Base-by-base conservation (phyloP, 2,329 filamentous ascomycete species). In the Alternaria angustiovoidea region DNA sequence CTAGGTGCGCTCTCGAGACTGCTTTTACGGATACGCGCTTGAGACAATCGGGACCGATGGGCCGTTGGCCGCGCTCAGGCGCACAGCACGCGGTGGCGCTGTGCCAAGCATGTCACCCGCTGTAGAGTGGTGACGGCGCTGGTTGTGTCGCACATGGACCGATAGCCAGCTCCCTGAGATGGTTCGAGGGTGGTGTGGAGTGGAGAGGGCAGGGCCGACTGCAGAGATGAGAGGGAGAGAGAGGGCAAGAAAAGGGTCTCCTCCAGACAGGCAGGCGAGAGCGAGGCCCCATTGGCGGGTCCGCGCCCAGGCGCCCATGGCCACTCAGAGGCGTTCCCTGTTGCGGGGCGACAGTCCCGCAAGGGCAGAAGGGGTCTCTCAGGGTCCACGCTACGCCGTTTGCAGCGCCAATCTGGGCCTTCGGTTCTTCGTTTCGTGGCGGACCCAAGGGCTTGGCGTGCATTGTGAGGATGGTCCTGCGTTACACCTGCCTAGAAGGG, bases 321-420 rank as follows among this genome's bases (percentile, higher is more conserved):
- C 43, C 28, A 59, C 8, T 18, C 51, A 38, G 22, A 44, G 24
- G 44, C 54, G 44, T 44, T 36, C 7, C 26, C n/a, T 22, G 38
- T 22, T 28, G 57, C 38, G 51, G 36, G 36, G 32, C 44, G 38
- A 49, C 11, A 20, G 16, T 41, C 44, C 52, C 57, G 51, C 53
- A 28, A 18, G 16, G n/a, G 34, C 16, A 12, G 14, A 48, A 34
- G 28, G 30, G 30, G 30, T 36, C 30, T 22, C 7, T 44, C 41
- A 60, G 57, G 57, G 57, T 60, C 57, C 52, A 60, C 48, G 41
- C 53, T 57, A 51, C 39, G 18, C 46, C 8, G 18, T 11, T 32
- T 57, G 46, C 20, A 39, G 57, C 12, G 11, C 22, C 9, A 51
- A 36, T 22, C 38, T 54, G 20, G 44, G 24, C 30, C 52, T 32